Evolutionary conservation across 768 basidiomycete species (phyloP).

Genomic region (Termitomyces sp.): DNA sequence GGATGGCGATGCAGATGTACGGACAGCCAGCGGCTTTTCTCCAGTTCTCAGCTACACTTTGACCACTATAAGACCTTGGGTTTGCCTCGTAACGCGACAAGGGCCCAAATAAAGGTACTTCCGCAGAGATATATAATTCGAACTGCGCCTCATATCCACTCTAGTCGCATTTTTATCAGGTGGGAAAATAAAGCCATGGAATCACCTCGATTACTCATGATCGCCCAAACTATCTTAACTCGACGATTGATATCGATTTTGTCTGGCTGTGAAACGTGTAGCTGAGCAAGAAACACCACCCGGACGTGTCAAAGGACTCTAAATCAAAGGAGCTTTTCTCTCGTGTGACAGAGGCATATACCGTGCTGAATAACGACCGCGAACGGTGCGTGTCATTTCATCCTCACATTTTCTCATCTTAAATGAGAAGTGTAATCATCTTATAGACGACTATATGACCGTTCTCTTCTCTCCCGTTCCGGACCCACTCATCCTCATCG

Average conservation of each 20-base stretch:
- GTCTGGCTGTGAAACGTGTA: conserved; percentile 10
- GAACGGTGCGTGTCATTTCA: conserved; percentile 25
- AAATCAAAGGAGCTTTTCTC: conserved; percentile 32
- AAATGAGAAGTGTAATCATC: neutral
- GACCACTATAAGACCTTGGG: conserved; percentile 39
- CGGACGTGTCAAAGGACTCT: conserved; percentile 40
- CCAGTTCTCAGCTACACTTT: conserved; percentile 14
- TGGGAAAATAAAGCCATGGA: conserved; percentile 8
- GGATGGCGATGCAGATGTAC: neutral
- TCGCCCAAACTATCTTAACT: neutral
- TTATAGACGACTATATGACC: conserved; percentile 39
- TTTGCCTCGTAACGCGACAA: conserved; percentile 29
- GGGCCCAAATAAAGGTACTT: conserved; percentile 38
- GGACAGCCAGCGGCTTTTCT: conserved; percentile 11
- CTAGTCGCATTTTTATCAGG: conserved; percentile 40
- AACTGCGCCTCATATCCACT: neutral
- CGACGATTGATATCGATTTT: neutral
- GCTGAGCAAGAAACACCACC: conserved; percentile 45
- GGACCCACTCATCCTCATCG: conserved; percentile 16
- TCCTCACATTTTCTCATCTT: neutral
- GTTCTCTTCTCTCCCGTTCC: conserved; percentile 23
- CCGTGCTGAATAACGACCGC: conserved; percentile 38
- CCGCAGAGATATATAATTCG: neutral
- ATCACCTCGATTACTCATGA: neutral
- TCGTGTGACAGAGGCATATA: conserved; percentile 39